A percentile compares a stretch with the other conserved stretches of the same genome.
These are phyloP conservation scores for Aspergillus piperis DNA, from an alignment of 2,329 filamentous ascomycete species.

Conservation along the genomic window DNA sequence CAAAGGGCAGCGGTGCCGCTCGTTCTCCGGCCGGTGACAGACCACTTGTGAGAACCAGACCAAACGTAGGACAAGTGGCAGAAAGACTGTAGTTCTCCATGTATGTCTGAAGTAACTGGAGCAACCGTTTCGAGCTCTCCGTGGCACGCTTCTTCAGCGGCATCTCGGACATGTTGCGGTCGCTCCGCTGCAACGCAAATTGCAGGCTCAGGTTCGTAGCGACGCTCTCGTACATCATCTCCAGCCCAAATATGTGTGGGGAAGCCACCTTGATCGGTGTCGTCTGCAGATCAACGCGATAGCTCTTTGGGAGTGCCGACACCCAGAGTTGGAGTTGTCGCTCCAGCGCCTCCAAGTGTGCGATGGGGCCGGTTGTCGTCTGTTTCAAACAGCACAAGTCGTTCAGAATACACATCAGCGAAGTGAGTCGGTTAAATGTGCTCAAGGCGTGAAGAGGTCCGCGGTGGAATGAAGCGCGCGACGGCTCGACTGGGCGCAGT, in stretches of 20 bases:
- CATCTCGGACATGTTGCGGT: slow-evolving; percentile 21
- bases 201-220: slow-evolving; percentile 28
- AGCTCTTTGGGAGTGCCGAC: slow-evolving; percentile 32
- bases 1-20: slow-evolving; percentile 14
- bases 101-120: slow-evolving; percentile 39
- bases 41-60: slow-evolving; percentile 40
- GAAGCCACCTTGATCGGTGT: slow-evolving; percentile 26
- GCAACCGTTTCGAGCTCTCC: slow-evolving; percentile 38
- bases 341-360: slow-evolving; percentile 33
- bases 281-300: slow-evolving; percentile 32
- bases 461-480: slow-evolving; percentile 32
- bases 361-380: slow-evolving; percentile 20
- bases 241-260: slow-evolving; percentile 37
- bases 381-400: slow-evolving; percentile 34
- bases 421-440: slow-evolving; percentile 55
- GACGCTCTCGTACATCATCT: slow-evolving; percentile 38
- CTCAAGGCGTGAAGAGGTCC: slow-evolving; percentile 51
- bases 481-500: slow-evolving; percentile 29
- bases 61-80: slow-evolving; percentile 45
- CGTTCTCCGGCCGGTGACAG: slow-evolving; percentile 24
- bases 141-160: slow-evolving; percentile 31
- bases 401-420: slow-evolving; percentile 38
- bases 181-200: slow-evolving; percentile 26
- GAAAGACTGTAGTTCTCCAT: slow-evolving; percentile 45
- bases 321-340: slow-evolving; percentile 36